phyloP scores from a whole-genome alignment of 176 grass and related monocot genomes.

The Themeda triandra region DNA sequence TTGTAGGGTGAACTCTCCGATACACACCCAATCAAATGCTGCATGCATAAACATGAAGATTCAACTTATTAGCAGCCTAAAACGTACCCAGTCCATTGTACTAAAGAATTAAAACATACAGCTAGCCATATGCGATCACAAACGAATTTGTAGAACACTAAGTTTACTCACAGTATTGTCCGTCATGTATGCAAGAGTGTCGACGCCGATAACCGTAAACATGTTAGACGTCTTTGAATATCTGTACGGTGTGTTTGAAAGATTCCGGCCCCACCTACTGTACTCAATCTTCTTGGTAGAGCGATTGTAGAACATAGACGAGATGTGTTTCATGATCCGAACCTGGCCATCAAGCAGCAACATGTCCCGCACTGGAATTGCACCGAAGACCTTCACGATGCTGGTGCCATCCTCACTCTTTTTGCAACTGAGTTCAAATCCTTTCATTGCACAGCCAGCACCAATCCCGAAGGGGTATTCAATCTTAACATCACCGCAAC shows the following conservation, averaged over 20 bases:
- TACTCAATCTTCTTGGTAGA: not conserved
- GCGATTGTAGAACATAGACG: not conserved
- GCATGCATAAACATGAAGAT: not conserved
- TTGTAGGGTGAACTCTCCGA: not conserved
- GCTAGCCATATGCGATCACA: not conserved
- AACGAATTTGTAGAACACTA: not conserved
- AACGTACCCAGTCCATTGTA: not conserved
- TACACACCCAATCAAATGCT: not conserved
- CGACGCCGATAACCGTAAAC: not conserved
- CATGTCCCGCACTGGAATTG: not conserved
- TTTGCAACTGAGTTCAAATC: not conserved
- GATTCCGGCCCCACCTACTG: not conserved
- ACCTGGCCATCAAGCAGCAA: not conserved
- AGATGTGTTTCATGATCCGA: not conserved
- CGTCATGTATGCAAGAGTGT: not conserved
- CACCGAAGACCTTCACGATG: not conserved
- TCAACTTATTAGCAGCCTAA: not conserved
- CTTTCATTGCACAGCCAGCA: not conserved
- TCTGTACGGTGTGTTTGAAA: not conserved
- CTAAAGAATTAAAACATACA: not conserved
- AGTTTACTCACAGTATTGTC: not conserved
- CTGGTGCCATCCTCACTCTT: not conserved
- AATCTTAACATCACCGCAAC: slow-evolving; percentile 1
- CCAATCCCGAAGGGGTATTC: not conserved
- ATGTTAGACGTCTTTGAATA: not conserved